Evolutionary conservation across 495 filamentous ascomycete genomes (phyloP).

Genomic region (Lasiosphaeris hirsuta): DNA sequence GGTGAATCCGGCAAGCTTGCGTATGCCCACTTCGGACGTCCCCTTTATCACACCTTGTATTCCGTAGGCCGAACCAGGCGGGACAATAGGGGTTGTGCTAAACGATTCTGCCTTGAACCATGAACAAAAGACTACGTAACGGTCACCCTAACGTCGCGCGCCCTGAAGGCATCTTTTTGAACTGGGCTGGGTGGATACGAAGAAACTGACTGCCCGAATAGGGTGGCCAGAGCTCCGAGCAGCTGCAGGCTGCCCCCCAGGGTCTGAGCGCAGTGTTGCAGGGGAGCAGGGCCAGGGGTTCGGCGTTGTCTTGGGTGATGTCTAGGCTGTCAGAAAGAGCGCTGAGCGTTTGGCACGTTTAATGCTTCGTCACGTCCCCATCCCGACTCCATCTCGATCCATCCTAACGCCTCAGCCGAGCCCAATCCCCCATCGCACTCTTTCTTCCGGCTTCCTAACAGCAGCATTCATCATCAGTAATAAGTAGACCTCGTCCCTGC

Average conservation of each 20-base stretch:
- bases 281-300: conserved; percentile 11
- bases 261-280: not conserved
- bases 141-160: too few relatives aligned
- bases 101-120: too few relatives aligned
- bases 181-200: not conserved
- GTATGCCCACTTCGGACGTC: too few relatives aligned
- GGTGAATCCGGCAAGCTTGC: not conserved
- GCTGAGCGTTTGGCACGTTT: not conserved
- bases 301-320: conserved; percentile 1
- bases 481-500: too few relatives aligned
- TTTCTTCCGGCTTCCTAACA: too few relatives aligned
- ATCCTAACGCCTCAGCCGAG: not conserved
- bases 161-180: too few relatives aligned
- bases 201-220: not conserved
- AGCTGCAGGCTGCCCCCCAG: not conserved
- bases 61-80: too few relatives aligned
- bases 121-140: too few relatives aligned
- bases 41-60: too few relatives aligned
- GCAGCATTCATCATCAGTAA: too few relatives aligned
- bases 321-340: conserved; percentile 22
- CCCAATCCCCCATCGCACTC: not conserved
- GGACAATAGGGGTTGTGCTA: too few relatives aligned
- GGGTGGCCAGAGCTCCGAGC: not conserved
- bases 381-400: not conserved
- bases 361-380: conserved; percentile 9